Evolutionary conservation across 768 basidiomycete species (phyloP), one percentile per base, ranked within the genome.

Genomic region (Termitomyces titanicus): DNA sequence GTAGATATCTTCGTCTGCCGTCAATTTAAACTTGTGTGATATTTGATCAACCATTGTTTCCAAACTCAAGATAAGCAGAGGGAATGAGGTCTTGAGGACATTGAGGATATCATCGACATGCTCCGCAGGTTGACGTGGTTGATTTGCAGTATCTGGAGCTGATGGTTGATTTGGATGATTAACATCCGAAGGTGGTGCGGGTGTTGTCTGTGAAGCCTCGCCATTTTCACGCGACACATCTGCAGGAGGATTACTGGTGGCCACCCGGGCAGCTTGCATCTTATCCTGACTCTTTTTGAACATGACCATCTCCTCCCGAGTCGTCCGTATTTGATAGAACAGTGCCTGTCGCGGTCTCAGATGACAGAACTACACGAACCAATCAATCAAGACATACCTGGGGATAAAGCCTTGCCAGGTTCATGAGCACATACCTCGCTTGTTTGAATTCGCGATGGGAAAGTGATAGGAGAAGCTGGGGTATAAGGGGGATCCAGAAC

Each of bases 401-500:
- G 40, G 97, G 97, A 71, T 84, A 96, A 57, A 84, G 75, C 69
- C 94, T 92, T 20, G 95, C 94, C 46, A 99, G 80, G 58, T 91
- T 92, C 56, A 94, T 76, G 37, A 99, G 77, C 43, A 99, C 82
- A 67, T 89, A 87, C 18, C 93, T 83, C 3, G 94, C 95, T 66
- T 95, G 94, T 64, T 92, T 94, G 40, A 93, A 88, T 70, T 99
- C 97, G 33, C 93, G 83, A 57, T 95, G 88, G 2, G 89, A 89
- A 38, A 99, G 79, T 1, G 96, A 95, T 51, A 89, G 69, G 60
- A 94, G 86, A 9, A 99, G 80, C 65, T 99, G 96, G 3, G 97
- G 97, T 43, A 97, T 94, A 54, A 98, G 76, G 1, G 96, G 91
- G 62, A 99, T 95, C 97, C 97, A 99, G 70, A 93, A 98, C 97